phyloP scores from a whole-genome alignment of 1,284 basidiomycete genomes.

The Cystobasidium pallidum region DNA sequence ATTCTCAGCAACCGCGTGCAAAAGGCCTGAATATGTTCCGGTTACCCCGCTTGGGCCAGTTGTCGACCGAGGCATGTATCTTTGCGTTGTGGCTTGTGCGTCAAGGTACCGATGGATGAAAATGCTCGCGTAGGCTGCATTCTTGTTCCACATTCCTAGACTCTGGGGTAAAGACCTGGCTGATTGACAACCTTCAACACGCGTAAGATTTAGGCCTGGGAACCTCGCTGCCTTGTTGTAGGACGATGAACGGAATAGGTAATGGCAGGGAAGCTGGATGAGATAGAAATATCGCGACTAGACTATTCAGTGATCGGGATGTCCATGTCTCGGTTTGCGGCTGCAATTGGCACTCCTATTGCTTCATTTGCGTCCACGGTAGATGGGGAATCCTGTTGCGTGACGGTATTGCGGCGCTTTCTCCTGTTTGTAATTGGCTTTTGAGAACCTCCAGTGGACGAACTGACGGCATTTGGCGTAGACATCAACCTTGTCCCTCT shows the following conservation, averaged over 20 bases:
- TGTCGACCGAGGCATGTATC: not conserved
- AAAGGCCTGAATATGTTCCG: not conserved
- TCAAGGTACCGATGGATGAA: not conserved
- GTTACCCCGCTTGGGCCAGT: conserved; percentile 1
- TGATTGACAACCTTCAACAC: too few species aligned
- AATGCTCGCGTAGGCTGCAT: not conserved
- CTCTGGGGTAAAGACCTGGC: too few species aligned
- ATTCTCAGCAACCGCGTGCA: too few species aligned
- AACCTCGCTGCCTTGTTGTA: too few species aligned
- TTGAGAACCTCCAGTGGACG: not conserved
- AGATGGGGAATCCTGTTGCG: conserved; percentile 9
- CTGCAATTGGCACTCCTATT: too few species aligned
- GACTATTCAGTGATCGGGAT: not conserved
- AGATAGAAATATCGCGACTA: not conserved
- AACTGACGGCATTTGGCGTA: not conserved
- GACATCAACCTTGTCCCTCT: not conserved
- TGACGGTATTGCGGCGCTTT: conserved; percentile 33
- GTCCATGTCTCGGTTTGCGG: not conserved
- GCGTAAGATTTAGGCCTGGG: too few species aligned
- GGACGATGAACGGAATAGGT: too few species aligned
- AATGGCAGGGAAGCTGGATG: too few species aligned
- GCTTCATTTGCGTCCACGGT: not conserved
- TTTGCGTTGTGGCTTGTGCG: too few species aligned
- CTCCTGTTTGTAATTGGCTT: conserved; percentile 8
- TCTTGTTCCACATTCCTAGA: too few species aligned